Percentiles rank a stretch among this genome's conserved stretches.
Evolutionary conservation across 352 stramenopile species (phyloP).

Genomic region (Globisporangium yorkense): DNA sequence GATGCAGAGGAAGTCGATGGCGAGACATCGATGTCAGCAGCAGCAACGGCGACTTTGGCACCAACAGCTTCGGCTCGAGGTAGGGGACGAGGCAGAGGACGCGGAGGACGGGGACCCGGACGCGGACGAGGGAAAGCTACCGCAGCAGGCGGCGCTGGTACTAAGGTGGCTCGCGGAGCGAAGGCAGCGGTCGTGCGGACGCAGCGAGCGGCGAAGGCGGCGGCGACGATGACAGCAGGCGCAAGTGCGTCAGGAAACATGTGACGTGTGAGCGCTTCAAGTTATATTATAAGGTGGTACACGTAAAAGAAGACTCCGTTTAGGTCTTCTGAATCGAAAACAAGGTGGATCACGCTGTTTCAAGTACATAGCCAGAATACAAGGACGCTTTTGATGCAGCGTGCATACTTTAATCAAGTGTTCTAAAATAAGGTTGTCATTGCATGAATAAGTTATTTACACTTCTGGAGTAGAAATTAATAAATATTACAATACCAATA

Average conservation of each 20-base stretch:
- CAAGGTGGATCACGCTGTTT: too few species aligned
- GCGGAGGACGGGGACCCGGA: slow-evolving; percentile 5
- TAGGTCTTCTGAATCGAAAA: too few species aligned
- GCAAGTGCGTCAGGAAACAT: not conserved
- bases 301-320: too few species aligned
- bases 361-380: too few species aligned
- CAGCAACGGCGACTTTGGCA: not conserved
- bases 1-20: not conserved
- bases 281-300: not conserved
- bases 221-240: not conserved
- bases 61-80: not conserved
- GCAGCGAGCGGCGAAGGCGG: not conserved
- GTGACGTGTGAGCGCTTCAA: not conserved
- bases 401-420: too few species aligned
- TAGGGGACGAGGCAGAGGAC: slow-evolving; percentile 5
- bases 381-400: too few species aligned
- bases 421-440: too few species aligned
- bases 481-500: too few species aligned
- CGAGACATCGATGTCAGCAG: not conserved
- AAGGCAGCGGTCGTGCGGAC: not conserved
- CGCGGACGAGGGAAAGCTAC: not conserved
- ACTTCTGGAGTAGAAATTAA: too few species aligned
- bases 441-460: too few species aligned
- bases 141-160: not conserved
- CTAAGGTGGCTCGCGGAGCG: not conserved